Conservation (phyloP, 1,139 yeast genomes). For the Candida dubliniensis region DNA sequence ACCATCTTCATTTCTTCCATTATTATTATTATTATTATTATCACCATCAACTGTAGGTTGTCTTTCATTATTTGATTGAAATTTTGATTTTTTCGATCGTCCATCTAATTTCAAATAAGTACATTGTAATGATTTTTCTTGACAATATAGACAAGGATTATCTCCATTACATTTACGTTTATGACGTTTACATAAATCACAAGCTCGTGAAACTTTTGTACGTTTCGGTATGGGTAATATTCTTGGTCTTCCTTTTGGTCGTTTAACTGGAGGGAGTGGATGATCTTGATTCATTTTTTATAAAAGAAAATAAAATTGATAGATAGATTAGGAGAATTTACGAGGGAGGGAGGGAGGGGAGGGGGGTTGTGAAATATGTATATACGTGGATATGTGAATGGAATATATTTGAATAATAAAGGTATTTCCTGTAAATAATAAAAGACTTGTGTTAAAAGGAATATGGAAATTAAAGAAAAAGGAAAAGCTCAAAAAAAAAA, state of each 20-base stretch:
- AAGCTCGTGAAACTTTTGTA: slow-evolving; percentile 38
- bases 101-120: slow-evolving; percentile 27
- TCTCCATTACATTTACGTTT: slow-evolving; percentile 34
- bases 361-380: too few relatives aligned
- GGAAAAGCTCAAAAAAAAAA: too few relatives aligned
- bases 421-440: too few relatives aligned
- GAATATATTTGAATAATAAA: too few relatives aligned
- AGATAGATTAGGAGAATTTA: too few relatives aligned
- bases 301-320: not conserved
- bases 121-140: slow-evolving; percentile 23
- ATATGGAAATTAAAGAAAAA: too few relatives aligned
- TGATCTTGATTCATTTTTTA: not conserved
- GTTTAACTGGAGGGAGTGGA: slow-evolving; percentile 1
- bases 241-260: slow-evolving; percentile 16
- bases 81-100: slow-evolving; percentile 23
- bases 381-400: too few relatives aligned
- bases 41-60: not conserved
- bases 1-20: not conserved
- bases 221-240: slow-evolving; percentile 15
- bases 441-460: too few relatives aligned
- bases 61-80: slow-evolving; percentile 8
- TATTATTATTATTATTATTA: not conserved
- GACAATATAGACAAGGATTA: slow-evolving; percentile 28
- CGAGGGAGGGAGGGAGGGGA: too few relatives aligned
- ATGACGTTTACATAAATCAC: slow-evolving; percentile 34